Evolutionary conservation across 495 filamentous ascomycete species (phyloP).

Genomic region (Penicillium steckii): DNA sequence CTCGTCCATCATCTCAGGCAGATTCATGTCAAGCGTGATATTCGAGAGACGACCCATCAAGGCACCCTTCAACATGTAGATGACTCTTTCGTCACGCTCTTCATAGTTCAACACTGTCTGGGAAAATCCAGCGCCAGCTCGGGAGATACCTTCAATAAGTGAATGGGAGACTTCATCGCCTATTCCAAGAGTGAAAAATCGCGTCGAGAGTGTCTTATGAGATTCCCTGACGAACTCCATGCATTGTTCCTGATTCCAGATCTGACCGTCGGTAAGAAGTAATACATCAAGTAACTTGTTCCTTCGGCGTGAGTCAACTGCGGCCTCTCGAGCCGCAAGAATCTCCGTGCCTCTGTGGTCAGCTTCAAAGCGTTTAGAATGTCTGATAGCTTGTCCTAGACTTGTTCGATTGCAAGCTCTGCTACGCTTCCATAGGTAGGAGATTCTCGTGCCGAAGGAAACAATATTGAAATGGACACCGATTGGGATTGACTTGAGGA

Average conservation of each 20-base stretch:
- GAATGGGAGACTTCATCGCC: conserved; percentile 9
- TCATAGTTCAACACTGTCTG: conserved; percentile 9
- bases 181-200: conserved; percentile 15
- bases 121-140: conserved; percentile 11
- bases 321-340: neutral
- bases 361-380: conserved; percentile 48
- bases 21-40: conserved; percentile 5
- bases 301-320: neutral
- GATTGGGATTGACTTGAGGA: conserved; percentile 6
- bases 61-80: conserved; percentile 14
- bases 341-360: conserved; percentile 10
- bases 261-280: conserved; percentile 6
- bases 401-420: conserved; percentile 51
- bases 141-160: conserved; percentile 10
- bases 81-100: conserved; percentile 4
- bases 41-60: conserved; percentile 7
- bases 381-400: conserved; percentile 48
- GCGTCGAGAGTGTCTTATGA: neutral
- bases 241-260: neutral
- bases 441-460: neutral
- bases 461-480: conserved; percentile 9
- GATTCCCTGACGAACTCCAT: conserved; percentile 4
- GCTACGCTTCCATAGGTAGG: conserved; percentile 54
- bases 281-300: conserved; percentile 5
- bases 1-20: neutral